Conservation (phyloP, 148 eudicot species). For the Camellia lanceoleosa region DNA sequence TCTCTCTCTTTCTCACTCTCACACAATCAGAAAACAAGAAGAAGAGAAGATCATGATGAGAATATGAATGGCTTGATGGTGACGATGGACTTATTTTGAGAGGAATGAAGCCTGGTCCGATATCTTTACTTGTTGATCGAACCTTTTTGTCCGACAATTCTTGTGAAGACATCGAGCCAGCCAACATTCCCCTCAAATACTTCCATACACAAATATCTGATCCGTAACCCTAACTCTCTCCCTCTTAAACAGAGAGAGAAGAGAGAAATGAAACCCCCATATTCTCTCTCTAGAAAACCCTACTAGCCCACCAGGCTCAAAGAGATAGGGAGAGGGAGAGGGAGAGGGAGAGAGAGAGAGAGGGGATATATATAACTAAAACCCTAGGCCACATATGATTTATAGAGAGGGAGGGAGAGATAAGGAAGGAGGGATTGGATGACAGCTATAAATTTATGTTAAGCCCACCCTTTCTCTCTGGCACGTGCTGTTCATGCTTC, state of each 20-base stretch:
- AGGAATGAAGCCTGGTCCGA: constrained; percentile 80
- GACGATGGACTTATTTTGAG: constrained; percentile 28
- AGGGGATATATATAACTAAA: no score
- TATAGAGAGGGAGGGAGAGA: constrained; percentile 6
- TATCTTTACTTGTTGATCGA: constrained; percentile 13
- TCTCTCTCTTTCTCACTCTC: background rate
- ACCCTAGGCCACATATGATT: background rate
- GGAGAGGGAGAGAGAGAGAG: background rate
- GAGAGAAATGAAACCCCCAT: background rate
- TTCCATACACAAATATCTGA: background rate
- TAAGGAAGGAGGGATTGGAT: background rate
- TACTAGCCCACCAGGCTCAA: constrained; percentile 14
- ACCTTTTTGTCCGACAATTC: background rate
- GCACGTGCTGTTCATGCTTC: background rate
- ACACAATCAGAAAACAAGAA: background rate
- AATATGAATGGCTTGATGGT: background rate
- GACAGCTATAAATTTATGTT: background rate
- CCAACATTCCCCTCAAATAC: constrained; percentile 40
- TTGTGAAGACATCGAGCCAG: constrained; percentile 41
- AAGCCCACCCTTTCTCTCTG: background rate
- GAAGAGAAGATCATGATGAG: background rate
- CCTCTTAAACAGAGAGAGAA: background rate
- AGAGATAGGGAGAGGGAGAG: constrained; percentile 1
- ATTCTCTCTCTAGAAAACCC: constrained; percentile 9
- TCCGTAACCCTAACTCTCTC: background rate